Base-by-base conservation (phyloP, 177 flowering plant genomes). In the Vitis hybrid region DNA sequence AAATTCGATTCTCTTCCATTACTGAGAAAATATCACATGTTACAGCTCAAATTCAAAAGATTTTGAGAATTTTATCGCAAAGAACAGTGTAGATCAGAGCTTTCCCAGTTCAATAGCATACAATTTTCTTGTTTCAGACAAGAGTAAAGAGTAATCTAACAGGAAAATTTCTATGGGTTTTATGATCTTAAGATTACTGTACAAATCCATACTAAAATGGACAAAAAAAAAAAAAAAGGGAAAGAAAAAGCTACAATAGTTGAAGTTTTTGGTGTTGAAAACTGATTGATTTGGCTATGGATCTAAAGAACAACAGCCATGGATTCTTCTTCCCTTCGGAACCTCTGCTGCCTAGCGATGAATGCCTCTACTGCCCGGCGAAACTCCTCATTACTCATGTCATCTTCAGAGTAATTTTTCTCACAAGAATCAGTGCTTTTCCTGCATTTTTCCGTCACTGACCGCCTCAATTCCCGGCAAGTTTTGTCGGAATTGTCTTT, bases 381-480 rank as follows among this genome's bases (percentile, higher is more conserved):
- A 58, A 88, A 88, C 78, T 88, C 88, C 19, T 88, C 92, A 55
- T 71, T 75, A 78, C 86, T 88, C 88, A 88, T 69, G 1, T 62
- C 66, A 70, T 88, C 90, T 64, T 78, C 87, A 0, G 83, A 72
- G 48, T 34, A 75, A 14, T 64, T 2, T 54, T 56, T 66, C 50
- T 62, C 69, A 11, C 67, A 56, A 17, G 26, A 18, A 15, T 30
- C 60, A 9, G 21, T 32, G 5, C 15, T 52, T 67, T 74, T 62
- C 70, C 2, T 65, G 76, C 49, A 65, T 56, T 19, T 74, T 55
- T 80, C 83, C 5, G 82, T 73, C 66, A 26, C 72, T 12, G 68
- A 52, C 40, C 83, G 52, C 72, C 72, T 55, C 65, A 80, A 52
- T 57, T 60, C 70, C 12, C 62, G 59, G 48, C 52, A 26, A 3